Conservation (phyloP, 495 filamentous ascomycete genomes). For the Penicillium flavigenum region DNA sequence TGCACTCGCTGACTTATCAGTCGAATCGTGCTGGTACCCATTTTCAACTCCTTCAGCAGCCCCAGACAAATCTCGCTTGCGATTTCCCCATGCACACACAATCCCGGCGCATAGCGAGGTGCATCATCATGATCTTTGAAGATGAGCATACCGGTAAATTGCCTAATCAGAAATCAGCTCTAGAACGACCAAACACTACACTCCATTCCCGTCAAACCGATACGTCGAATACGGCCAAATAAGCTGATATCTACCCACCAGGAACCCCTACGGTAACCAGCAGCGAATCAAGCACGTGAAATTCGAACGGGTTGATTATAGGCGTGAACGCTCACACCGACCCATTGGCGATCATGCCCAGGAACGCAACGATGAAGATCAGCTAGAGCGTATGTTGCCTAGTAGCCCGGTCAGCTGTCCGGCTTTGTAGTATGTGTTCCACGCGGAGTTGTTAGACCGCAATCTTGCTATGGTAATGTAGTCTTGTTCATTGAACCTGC, state of each 20-base stretch:
- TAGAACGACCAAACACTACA: slow-evolving; percentile 26
- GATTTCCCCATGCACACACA: slow-evolving; percentile 35
- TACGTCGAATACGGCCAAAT: slow-evolving; percentile 35
- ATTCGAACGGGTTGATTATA: slow-evolving; percentile 47
- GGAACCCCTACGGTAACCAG: slow-evolving; percentile 41
- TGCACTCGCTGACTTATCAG: slow-evolving; percentile 31
- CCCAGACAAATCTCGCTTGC: slow-evolving; percentile 24
- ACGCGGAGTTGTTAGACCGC: neutral
- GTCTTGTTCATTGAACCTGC: neutral
- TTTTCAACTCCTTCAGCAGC: slow-evolving; percentile 39
- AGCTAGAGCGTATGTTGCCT: neutral
- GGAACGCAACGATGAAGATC: neutral
- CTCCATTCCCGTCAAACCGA: slow-evolving; percentile 3
- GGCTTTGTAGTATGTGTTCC: neutral
- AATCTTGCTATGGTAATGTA: neutral
- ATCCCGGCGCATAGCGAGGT: slow-evolving; percentile 27
- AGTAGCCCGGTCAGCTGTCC: neutral
- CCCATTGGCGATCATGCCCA: neutral
- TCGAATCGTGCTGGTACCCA: slow-evolving; percentile 47
- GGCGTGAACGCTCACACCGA: slow-evolving; percentile 31
- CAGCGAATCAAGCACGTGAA: slow-evolving; percentile 43
- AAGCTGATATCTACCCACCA: slow-evolving; percentile 38
- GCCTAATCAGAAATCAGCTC: neutral
- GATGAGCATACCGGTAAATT: no score
- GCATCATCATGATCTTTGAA: no score